phyloP scores from a whole-genome alignment of 176 grass and related monocot species.

The Oryza officinalis region DNA sequence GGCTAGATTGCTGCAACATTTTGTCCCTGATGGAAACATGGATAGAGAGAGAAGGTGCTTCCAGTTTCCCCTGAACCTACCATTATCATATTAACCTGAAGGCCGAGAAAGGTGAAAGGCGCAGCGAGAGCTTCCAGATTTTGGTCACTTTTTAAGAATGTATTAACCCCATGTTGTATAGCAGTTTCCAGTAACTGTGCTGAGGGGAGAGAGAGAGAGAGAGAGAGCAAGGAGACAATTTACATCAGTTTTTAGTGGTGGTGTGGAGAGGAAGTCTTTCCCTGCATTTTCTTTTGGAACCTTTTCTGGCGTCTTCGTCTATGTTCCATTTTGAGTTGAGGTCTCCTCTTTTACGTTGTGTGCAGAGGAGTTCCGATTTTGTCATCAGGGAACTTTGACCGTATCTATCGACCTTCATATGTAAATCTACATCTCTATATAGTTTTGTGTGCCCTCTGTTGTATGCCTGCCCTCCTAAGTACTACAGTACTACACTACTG shows the following conservation, averaged over 20 bases:
- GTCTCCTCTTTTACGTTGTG: conserved; percentile 46
- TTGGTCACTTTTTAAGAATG: conserved; percentile 65
- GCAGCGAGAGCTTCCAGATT: conserved; percentile 75
- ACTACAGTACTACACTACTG: background rate
- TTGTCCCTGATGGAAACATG: conserved; percentile 45
- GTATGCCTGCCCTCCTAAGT: background rate
- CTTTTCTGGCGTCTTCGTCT: conserved; percentile 44
- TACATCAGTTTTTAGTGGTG: conserved; percentile 42
- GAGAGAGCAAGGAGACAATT: conserved; percentile 30
- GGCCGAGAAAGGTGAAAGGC: conserved; percentile 55
- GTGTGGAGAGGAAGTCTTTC: conserved; percentile 41
- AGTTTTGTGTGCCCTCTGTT: conserved; percentile 37
- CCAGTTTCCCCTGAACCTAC: conserved; percentile 42
- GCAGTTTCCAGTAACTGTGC: conserved; percentile 60
- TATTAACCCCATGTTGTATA: conserved; percentile 85
- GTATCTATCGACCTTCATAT: conserved; percentile 45
- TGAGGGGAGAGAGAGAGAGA: background rate
- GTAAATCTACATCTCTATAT: conserved; percentile 42
- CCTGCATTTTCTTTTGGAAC: conserved; percentile 64
- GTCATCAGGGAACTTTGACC: conserved; percentile 30
- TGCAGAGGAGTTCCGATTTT: conserved; percentile 58
- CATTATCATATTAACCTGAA: conserved; percentile 50
- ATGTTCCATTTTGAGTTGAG: conserved; percentile 42
- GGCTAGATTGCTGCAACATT: conserved; percentile 27
- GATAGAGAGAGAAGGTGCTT: conserved; percentile 22